phyloP scores from a whole-genome alignment of 495 filamentous ascomycete genomes.

The Venustampulla echinocandica region DNA sequence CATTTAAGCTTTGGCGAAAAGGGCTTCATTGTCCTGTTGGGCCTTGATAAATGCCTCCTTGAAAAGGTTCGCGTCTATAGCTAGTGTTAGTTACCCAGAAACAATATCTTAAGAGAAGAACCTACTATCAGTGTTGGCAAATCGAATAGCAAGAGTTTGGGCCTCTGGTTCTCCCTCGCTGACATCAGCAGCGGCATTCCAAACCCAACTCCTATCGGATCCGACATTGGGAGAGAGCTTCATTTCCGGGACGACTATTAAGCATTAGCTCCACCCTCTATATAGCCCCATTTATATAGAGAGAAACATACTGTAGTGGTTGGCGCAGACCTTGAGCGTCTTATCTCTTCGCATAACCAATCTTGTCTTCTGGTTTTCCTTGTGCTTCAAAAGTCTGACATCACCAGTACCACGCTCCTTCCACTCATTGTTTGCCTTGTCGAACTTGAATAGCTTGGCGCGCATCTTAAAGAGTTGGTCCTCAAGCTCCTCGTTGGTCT shows the following conservation, averaged over 20 bases:
- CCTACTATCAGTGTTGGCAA: slow-evolving; percentile 96
- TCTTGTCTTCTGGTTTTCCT: slow-evolving; percentile 94
- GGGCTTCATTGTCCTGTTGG: slow-evolving; percentile 87
- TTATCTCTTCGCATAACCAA: slow-evolving; percentile 99
- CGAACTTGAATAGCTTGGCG: slow-evolving; percentile 98
- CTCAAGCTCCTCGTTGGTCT: slow-evolving; percentile 98
- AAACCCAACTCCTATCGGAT: slow-evolving; percentile 97
- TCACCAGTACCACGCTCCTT: slow-evolving; percentile 99
- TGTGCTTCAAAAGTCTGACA: slow-evolving; percentile 92
- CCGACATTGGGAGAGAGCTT: slow-evolving; percentile 96
- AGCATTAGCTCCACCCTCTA: slow-evolving; percentile 4
- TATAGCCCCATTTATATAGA: neutral
- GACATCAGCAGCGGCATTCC: slow-evolving; percentile 96
- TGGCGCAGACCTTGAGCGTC: slow-evolving; percentile 99
- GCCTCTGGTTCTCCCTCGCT: slow-evolving; percentile 97
- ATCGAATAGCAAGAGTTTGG: slow-evolving; percentile 90
- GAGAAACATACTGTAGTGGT: slow-evolving; percentile 84
- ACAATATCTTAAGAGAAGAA: slow-evolving; percentile 10
- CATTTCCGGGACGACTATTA: slow-evolving; percentile 85
- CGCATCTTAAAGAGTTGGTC: slow-evolving; percentile 99
- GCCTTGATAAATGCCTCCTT: slow-evolving; percentile 98
- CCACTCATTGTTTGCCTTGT: slow-evolving; percentile 85
- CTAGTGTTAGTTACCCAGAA: slow-evolving; percentile 19
- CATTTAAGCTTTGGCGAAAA: slow-evolving; percentile 55
- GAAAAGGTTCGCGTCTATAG: slow-evolving; percentile 86